Evolutionary conservation across 345 rosid species (phyloP), one percentile per base, ranked within the genome.

Genomic region (Microcos paniculata): DNA sequence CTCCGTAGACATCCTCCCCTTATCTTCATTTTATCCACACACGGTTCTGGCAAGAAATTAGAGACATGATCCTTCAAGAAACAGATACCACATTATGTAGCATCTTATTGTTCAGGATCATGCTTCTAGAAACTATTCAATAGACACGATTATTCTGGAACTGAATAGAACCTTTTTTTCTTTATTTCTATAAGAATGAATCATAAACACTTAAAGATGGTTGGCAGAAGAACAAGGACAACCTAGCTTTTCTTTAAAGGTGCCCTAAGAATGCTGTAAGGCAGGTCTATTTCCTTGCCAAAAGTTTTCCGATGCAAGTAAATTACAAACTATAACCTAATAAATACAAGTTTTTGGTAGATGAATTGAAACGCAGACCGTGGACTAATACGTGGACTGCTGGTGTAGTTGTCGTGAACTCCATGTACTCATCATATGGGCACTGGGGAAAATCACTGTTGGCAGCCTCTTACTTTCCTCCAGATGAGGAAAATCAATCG

Each of bases 391-490:
- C 26, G 68, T 77, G 19, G 83, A 82, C 45, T 71, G 75, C 81
- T 81, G 84, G 76, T 91, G 92, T 31, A 91, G 78, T 82, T 87
- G 98, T 72, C 96, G 80, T 4, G 98, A 92, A 84, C 98, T 93
- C 99, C 98, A 96, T 1, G 94, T 86, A 53, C 88, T 82, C 67
- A 85, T 85, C 69, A 80, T 70, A 28, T 85, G 73, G 3, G 96
- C 85, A 77, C 81, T 83, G 4, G 99, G 98, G 53, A 92, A 83
- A 26, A 96, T 96, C 45, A 96, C 78, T 0, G 99, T 92, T 0
- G 99, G 99, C 38, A 92, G 85, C 80, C 98, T 86, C 88, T 86
- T 88, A 69, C 94, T 96, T 81, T 96, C 99, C 79, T 93, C 94
- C 74, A 93, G 79, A 55, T 84, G 66, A 61, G 99, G 99, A 78